Base-by-base conservation (phyloP, 805 yeast genomes). In the Candida mattraensis region DNA sequence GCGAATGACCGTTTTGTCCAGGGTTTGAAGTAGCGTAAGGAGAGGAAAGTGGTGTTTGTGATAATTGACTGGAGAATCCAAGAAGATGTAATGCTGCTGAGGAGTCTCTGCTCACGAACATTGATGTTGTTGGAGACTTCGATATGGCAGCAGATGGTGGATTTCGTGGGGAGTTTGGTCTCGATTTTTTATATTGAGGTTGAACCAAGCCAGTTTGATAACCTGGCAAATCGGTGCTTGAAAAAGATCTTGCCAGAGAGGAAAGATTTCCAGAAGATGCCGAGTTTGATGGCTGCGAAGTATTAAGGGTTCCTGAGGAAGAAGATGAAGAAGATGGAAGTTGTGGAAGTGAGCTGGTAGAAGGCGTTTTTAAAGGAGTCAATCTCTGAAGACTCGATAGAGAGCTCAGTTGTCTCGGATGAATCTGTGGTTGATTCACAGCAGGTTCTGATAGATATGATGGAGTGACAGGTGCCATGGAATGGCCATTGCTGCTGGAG, bases 161-260 rank as follows among this genome's bases (percentile, higher is more conserved):
- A 14, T 42, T 33, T 10, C 52, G 48, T 5, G 78, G 78, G 8
- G 75, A 69, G 53, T 70, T 72, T 16, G 79, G 78, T 44, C 78
- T 55, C 22, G 76, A 69, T 45, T 63, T 67, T 48, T 73, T 73
- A 35, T 65, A 58, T 25, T 65, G 55, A 37, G 67, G 74, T 37
- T 64, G 68, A 4, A 47, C 34, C 6, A 39, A 30, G 3, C 41
- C 33, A 15, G 41, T 24, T 6, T 42, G 39, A 7, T 42, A 35
- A 14, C 18, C 25, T 7, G 48, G 35, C 32, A 74, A 53, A 40
- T 72, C 77, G 6, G 73, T 60, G 37, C 70, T 72, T 33, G 73
- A 71, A 18, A 62, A 51, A 1, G 58, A 53, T 22, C 60, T 35
- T 10, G 54, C 48, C 24, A 53, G 25, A 6, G 44, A 35, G 12